Evolutionary conservation across 2,329 filamentous ascomycete genomes (phyloP), one percentile per base, ranked within the genome.

Genomic region (Colletotrichum coccodes): DNA sequence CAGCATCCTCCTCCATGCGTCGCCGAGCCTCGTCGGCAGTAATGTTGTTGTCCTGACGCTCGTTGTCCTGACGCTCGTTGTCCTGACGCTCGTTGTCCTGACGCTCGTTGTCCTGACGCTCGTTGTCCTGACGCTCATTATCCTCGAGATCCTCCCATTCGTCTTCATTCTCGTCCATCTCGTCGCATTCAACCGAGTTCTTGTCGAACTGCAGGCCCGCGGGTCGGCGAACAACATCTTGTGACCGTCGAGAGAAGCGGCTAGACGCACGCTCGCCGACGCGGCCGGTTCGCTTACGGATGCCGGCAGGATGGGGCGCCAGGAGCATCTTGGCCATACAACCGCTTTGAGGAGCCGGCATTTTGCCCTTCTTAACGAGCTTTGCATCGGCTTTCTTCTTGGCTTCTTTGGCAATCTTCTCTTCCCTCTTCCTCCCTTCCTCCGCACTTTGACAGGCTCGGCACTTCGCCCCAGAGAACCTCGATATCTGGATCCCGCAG

Each of bases 261-360:
- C 40, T 38, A 3, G n/a, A 28, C 32, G 30, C 46, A 36, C 46
- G 53, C 34, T 26, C 6, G 44, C 44, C 53, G 21, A 50, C 44
- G 53, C 36, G 54, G 36, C 54, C 44, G 34, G 28, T 36, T 4
- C 62, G 53, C 54, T 64, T 64, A 36, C 46, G 46, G 11, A 64
- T 32, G 16, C 54, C 46, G 34, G 16, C 46, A 18, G 62, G 46
- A 2, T 28, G 49, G 18, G 34, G 46, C 4, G 46, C 53, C 4
- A 53, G n/a, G 62, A 53, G 11, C 6, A 42, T 16, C 9, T 53
- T 64, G 26, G 54, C 54, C 9, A 53, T 14, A 26, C 14, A 23
- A 5, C 21, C 49, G n/a, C 18, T 12, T n/a, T 44, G 21, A n/a
- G 21, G 12, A 6, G n/a, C 21, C 4, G 30, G 30, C 50, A 2